Evolutionary conservation across 1,139 yeast species (phyloP).

Genomic region (Candida tropicalis): DNA sequence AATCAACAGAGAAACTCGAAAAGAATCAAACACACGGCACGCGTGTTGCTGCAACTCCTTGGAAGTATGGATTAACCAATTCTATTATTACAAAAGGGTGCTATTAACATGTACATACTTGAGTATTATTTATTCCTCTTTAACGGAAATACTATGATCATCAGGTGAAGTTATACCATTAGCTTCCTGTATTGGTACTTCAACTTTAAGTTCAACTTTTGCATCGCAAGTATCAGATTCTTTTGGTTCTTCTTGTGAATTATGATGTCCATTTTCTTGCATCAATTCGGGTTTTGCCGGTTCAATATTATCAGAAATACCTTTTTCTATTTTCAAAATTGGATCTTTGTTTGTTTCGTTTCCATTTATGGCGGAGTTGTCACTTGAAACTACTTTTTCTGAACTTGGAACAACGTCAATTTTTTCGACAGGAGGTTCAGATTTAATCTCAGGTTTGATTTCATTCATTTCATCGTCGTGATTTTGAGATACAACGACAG

Average conservation of each 20-base stretch:
- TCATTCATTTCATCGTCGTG: too few relatives aligned
- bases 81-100: neutral
- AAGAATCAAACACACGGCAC: neutral
- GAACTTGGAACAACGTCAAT: too few relatives aligned
- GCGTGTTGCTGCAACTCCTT: neutral
- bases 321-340: neutral
- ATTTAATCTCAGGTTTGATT: too few relatives aligned
- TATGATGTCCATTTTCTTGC: neutral
- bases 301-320: neutral
- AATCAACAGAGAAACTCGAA: neutral
- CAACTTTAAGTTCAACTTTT: neutral
- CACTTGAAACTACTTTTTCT: too few relatives aligned
- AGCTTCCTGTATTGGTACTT: too few relatives aligned
- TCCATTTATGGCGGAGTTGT: too few relatives aligned
- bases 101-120: neutral
- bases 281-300: neutral
- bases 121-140: neutral
- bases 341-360: too few relatives aligned
- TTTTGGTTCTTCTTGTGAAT: neutral
- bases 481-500: too few relatives aligned
- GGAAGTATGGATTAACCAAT: too few relatives aligned
- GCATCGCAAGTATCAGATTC: neutral
- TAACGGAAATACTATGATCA: neutral
- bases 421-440: neutral
- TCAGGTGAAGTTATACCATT: too few relatives aligned